phyloP scores from a whole-genome alignment of 2,329 filamentous ascomycete species.

The Thelonectria olida region DNA sequence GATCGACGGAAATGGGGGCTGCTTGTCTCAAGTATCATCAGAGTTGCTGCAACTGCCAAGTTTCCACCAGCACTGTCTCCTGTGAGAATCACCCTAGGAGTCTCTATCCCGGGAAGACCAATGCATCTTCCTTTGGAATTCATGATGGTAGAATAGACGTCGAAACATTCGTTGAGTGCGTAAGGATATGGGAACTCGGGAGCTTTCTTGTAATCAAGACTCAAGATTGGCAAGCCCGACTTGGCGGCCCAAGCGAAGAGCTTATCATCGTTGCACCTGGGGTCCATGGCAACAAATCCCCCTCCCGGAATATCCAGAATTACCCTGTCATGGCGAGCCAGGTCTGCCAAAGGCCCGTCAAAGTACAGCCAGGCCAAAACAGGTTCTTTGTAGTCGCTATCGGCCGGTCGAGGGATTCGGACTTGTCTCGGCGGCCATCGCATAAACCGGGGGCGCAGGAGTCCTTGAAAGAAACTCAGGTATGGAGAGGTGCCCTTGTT shows the following conservation, averaged over 20 bases:
- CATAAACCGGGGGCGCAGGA: slow-evolving; percentile 82
- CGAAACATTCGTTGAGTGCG: slow-evolving; percentile 60
- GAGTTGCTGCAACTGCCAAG: slow-evolving; percentile 71
- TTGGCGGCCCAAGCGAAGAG: slow-evolving; percentile 91
- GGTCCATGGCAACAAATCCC: slow-evolving; percentile 96
- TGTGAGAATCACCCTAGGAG: slow-evolving; percentile 54
- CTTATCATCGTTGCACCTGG: slow-evolving; percentile 94
- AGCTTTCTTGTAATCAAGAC: slow-evolving; percentile 79
- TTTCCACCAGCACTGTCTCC: slow-evolving; percentile 62
- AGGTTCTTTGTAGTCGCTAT: slow-evolving; percentile 84
- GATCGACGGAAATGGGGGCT: slow-evolving; percentile 50
- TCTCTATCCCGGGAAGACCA: slow-evolving; percentile 51
- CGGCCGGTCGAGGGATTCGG: slow-evolving; percentile 81
- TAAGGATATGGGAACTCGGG: slow-evolving; percentile 61
- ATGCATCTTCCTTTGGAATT: slow-evolving; percentile 53
- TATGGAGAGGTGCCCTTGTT: slow-evolving; percentile 94
- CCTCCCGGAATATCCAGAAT: slow-evolving; percentile 93
- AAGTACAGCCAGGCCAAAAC: slow-evolving; percentile 93
- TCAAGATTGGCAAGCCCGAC: slow-evolving; percentile 87
- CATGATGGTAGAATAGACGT: slow-evolving; percentile 53
- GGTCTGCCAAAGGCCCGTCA: slow-evolving; percentile 82
- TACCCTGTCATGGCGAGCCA: slow-evolving; percentile 79
- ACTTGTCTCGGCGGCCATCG: slow-evolving; percentile 84
- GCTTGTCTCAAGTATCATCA: slow-evolving; percentile 88
- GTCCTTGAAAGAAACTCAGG: slow-evolving; percentile 73